Evolutionary conservation across 768 basidiomycete genomes (phyloP).

Genomic region (Leucogyrophana mollusca): DNA sequence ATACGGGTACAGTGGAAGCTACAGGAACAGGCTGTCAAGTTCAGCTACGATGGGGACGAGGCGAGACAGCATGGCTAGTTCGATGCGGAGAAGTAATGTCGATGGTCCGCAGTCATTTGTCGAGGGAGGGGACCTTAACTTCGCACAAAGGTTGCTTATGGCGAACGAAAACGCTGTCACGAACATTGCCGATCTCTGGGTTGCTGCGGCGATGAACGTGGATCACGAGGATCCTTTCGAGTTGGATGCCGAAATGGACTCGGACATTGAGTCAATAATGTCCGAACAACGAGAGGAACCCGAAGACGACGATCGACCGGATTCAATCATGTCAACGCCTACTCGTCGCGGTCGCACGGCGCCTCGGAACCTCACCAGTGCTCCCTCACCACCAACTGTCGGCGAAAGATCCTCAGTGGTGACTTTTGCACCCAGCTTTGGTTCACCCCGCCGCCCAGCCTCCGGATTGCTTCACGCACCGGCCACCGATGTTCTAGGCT

Average conservation of each 20-base stretch:
- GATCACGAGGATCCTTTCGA: conserved; percentile 84
- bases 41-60: conserved; percentile 42
- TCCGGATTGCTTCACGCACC: conserved; percentile 17
- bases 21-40: conserved; percentile 55
- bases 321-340: conserved; percentile 8
- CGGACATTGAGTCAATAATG: conserved; percentile 41
- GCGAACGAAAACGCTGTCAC: conserved; percentile 96
- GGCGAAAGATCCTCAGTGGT: conserved; percentile 22
- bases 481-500: conserved; percentile 28
- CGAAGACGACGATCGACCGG: conserved; percentile 30
- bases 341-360: conserved; percentile 16
- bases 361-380: conserved; percentile 8
- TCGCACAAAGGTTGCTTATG: conserved; percentile 84
- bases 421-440: conserved; percentile 22
- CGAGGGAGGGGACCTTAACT: conserved; percentile 64
- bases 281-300: conserved; percentile 24
- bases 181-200: conserved; percentile 95
- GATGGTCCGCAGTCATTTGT: conserved; percentile 39
- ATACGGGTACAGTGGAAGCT: conserved; percentile 68
- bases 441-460: conserved; percentile 33
- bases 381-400: conserved; percentile 19
- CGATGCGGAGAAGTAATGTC: conserved; percentile 49
- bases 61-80: conserved; percentile 54
- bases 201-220: conserved; percentile 93
- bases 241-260: conserved; percentile 40